These are phyloP conservation scores for Begonia fuchsioides DNA, from an alignment of 306 rosid species.

Conservation along the genomic window DNA sequence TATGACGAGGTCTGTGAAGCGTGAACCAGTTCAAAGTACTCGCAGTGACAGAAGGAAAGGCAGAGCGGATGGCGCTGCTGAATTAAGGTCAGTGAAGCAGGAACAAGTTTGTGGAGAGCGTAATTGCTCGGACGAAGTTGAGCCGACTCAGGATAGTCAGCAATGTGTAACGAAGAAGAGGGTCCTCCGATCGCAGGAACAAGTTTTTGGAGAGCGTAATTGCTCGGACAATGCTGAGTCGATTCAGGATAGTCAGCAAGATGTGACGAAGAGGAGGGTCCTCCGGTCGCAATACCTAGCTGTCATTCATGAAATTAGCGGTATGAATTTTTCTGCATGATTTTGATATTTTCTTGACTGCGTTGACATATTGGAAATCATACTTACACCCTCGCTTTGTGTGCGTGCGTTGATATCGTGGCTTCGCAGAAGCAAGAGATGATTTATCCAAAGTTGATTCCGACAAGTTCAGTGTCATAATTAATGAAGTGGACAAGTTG, in stretches of 20 bases:
- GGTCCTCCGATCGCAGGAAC: too few relatives aligned
- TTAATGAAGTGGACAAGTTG: constrained; percentile 37
- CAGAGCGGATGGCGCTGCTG: background rate
- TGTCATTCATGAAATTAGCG: constrained; percentile 41
- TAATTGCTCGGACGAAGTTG: constrained; percentile 7
- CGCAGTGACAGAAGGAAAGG: constrained; percentile 1
- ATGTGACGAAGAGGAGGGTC: constrained; percentile 32
- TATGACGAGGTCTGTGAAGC: constrained; percentile 11
- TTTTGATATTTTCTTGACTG: background rate
- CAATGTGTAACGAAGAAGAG: too few relatives aligned
- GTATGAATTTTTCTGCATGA: constrained; percentile 8
- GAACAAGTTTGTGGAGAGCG: constrained; percentile 16
- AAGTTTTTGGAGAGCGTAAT: too few relatives aligned
- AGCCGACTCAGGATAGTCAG: constrained; percentile 9
- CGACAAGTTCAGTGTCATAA: constrained; percentile 31
- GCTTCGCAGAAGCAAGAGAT: constrained; percentile 41
- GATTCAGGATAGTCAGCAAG: too few relatives aligned
- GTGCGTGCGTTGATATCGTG: background rate
- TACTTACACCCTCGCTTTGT: too few relatives aligned
- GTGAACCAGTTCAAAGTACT: constrained; percentile 5
- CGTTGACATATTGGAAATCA: too few relatives aligned
- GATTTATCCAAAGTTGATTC: constrained; percentile 33
- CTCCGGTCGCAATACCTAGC: constrained; percentile 52
- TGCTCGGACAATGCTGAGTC: too few relatives aligned
- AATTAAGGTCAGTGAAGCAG: constrained; percentile 24